A percentile compares a stretch with the other conserved stretches of the same genome.
Conservation (phyloP, 768 basidiomycete genomes). For the Boletus coccyginus region DNA sequence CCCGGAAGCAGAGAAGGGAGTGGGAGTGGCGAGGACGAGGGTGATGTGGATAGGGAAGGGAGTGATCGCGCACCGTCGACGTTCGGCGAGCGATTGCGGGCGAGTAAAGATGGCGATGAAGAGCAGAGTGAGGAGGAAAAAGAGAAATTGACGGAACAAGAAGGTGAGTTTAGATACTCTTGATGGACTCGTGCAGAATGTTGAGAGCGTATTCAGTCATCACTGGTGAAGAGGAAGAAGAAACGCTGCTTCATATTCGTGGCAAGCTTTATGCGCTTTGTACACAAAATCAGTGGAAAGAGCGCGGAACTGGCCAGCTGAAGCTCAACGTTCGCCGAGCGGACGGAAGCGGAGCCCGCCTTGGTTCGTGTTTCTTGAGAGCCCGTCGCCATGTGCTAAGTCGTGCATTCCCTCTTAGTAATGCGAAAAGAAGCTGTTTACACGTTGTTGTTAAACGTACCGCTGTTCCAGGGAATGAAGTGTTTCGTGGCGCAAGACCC, state of each 20-base stretch:
- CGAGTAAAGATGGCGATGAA: slow-evolving; percentile 58
- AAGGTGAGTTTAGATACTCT: slow-evolving; percentile 42
- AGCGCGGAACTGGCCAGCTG: slow-evolving; percentile 69
- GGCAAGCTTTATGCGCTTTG: slow-evolving; percentile 70
- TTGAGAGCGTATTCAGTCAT: slow-evolving; percentile 41
- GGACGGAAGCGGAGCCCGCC: slow-evolving; percentile 67
- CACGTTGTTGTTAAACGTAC: slow-evolving; percentile 68
- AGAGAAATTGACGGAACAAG: slow-evolving; percentile 58
- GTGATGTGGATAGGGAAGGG: slow-evolving; percentile 34
- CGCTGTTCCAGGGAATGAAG: slow-evolving; percentile 76
- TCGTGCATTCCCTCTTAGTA: slow-evolving; percentile 40
- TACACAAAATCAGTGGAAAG: slow-evolving; percentile 66
- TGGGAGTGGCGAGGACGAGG: slow-evolving; percentile 42
- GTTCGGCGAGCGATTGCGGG: slow-evolving; percentile 68
- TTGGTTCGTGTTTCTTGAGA: slow-evolving; percentile 41
- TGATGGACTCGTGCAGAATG: neutral
- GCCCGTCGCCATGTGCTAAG: slow-evolving; percentile 6
- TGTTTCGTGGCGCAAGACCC: slow-evolving; percentile 73
- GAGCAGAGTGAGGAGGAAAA: slow-evolving; percentile 43
- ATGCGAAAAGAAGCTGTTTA: slow-evolving; percentile 87
- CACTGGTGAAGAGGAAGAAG: slow-evolving; percentile 83
- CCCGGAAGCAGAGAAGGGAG: slow-evolving; percentile 39
- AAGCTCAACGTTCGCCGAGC: slow-evolving; percentile 63
- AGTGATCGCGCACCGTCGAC: slow-evolving; percentile 34
- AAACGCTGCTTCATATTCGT: slow-evolving; percentile 71